These are phyloP conservation scores for Lecanicillium sp. DNA, from an alignment of 2,329 filamentous ascomycete species.

Conservation along the genomic window DNA sequence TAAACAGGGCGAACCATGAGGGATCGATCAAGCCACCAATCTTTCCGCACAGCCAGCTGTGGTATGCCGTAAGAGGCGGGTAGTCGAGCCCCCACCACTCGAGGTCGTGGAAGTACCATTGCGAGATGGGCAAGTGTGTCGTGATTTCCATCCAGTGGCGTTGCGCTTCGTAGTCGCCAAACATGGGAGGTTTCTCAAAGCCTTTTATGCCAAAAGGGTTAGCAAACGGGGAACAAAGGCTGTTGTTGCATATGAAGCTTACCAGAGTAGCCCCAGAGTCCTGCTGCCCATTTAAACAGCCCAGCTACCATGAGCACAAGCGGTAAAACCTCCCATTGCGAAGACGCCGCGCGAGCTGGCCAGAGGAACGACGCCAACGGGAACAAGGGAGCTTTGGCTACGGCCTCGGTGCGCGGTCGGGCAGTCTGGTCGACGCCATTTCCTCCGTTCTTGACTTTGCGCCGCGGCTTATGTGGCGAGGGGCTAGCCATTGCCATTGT, in stretches of 20 bases:
- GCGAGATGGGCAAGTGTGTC: slow-evolving; percentile 75
- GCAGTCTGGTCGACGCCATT: slow-evolving; percentile 27
- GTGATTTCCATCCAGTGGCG: slow-evolving; percentile 99
- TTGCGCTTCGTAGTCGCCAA: slow-evolving; percentile 96
- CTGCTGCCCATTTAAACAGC: slow-evolving; percentile 85
- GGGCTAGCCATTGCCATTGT: slow-evolving; percentile 41
- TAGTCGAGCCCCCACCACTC: slow-evolving; percentile 98
- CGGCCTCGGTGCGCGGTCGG: slow-evolving; percentile 27
- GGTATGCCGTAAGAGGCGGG: slow-evolving; percentile 93
- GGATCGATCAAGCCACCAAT: slow-evolving; percentile 73
- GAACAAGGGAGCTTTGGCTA: slow-evolving; percentile 62
- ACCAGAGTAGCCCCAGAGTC: slow-evolving; percentile 95
- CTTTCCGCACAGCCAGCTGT: slow-evolving; percentile 90
- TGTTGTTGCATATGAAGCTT: slow-evolving; percentile 15
- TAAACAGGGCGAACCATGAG: slow-evolving; percentile 78
- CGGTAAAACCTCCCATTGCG: slow-evolving; percentile 88
- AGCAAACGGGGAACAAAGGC: neutral
- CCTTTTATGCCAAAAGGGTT: slow-evolving; percentile 38
- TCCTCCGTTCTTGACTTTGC: slow-evolving; percentile 41
- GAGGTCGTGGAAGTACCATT: slow-evolving; percentile 97
- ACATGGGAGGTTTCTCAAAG: slow-evolving; percentile 75
- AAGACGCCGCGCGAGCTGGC: slow-evolving; percentile 74
- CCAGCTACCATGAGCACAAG: slow-evolving; percentile 84
- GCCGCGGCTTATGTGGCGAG: slow-evolving; percentile 51
- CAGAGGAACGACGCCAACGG: slow-evolving; percentile 91